These are phyloP conservation scores for Colletotrichum chrysophilum DNA, from an alignment of 2,329 filamentous ascomycete species.

Conservation along the genomic window DNA sequence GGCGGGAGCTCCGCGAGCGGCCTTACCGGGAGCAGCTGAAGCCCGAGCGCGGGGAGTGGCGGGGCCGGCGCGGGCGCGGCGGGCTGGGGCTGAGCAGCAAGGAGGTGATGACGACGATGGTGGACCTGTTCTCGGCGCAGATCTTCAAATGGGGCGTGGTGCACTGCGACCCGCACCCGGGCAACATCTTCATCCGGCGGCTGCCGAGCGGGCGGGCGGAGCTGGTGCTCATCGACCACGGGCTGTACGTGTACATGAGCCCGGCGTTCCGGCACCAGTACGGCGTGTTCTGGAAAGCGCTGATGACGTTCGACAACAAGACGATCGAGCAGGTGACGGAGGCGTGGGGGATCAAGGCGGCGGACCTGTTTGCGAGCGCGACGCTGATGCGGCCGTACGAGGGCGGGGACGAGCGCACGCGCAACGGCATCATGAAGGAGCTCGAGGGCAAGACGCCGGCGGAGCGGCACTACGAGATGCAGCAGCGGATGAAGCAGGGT, in stretches of 20 bases:
- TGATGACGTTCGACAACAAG: slow-evolving; percentile 91
- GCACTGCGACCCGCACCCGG: slow-evolving; percentile 96
- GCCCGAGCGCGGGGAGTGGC: slow-evolving; percentile 81
- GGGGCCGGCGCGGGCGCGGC: slow-evolving; percentile 72
- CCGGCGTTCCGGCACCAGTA: slow-evolving; percentile 87
- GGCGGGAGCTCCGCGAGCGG: slow-evolving; percentile 53
- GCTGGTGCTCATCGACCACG: slow-evolving; percentile 95
- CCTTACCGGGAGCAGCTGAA: slow-evolving; percentile 70
- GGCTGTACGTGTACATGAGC: slow-evolving; percentile 91
- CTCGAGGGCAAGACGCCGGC: slow-evolving; percentile 62
- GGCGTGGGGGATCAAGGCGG: slow-evolving; percentile 86
- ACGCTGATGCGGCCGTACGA: slow-evolving; percentile 91
- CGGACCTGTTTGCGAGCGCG: slow-evolving; percentile 89
- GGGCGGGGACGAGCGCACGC: slow-evolving; percentile 76
- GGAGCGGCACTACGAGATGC: slow-evolving; percentile 89
- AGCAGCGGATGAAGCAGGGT: slow-evolving; percentile 77
- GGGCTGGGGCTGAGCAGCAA: slow-evolving; percentile 83
- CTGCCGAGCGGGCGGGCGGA: slow-evolving; percentile 83
- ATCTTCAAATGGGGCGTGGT: slow-evolving; percentile 98
- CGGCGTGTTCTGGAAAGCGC: slow-evolving; percentile 87
- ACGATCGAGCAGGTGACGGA: slow-evolving; percentile 75
- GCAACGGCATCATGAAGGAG: slow-evolving; percentile 69
- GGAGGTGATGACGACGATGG: slow-evolving; percentile 95
- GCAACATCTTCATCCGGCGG: slow-evolving; percentile 94
- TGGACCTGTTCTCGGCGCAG: slow-evolving; percentile 95